Conservation (phyloP, 805 yeast genomes). For the Groenewaldozyma salmanticensis region DNA sequence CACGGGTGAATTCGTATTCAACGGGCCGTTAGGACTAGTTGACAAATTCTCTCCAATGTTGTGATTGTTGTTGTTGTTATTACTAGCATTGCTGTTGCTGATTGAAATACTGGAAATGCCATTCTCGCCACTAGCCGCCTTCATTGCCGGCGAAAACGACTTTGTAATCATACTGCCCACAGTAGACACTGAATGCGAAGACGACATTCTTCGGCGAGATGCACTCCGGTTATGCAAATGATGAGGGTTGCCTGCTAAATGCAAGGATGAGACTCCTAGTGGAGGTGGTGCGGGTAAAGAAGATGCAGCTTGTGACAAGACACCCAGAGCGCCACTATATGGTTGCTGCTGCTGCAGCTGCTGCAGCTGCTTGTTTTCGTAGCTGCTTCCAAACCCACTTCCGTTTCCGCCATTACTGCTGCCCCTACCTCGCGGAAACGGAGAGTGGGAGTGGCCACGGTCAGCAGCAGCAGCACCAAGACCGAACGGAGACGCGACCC, state of each 20-base stretch:
- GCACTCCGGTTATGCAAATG: neutral
- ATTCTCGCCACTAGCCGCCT: neutral
- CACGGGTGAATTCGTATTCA: constrained; percentile 67
- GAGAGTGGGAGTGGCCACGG: neutral
- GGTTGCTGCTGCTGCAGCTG: no score
- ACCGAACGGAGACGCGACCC: neutral
- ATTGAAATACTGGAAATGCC: neutral
- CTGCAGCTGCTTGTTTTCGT: no score
- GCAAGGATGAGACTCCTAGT: neutral
- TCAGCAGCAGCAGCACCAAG: neutral
- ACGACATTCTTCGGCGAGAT: constrained; percentile 5
- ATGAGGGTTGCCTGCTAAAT: neutral
- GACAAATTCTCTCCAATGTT: neutral
- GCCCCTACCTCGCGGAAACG: no score
- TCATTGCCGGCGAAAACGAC: constrained; percentile 1
- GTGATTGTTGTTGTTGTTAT: constrained; percentile 2
- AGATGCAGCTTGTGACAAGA: neutral
- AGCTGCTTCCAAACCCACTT: no score
- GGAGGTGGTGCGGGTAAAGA: neutral
- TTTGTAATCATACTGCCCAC: no score
- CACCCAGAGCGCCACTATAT: no score
- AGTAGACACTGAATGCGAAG: neutral
- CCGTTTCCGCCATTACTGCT: no score
- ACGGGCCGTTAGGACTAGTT: constrained; percentile 15
- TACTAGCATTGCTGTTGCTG: no score